Evolutionary conservation across 225 moss, liverwort and hornwort species (phyloP).

Genomic region (Pseudoscleropodium purum): DNA sequence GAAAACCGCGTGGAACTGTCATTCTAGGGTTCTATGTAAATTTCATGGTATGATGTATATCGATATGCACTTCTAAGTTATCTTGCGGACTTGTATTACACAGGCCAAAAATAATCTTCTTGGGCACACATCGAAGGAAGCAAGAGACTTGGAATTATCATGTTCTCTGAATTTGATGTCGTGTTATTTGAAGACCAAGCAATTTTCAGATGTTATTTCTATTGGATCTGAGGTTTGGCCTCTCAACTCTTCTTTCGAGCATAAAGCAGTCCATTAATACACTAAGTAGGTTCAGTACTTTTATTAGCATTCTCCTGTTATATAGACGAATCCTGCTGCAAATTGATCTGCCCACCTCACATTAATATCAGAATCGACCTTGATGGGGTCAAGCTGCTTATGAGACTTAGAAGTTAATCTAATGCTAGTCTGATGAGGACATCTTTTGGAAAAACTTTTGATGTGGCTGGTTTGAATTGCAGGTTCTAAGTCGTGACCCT

Average conservation of each 20-base stretch:
- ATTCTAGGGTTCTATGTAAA: neutral
- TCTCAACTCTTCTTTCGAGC: neutral
- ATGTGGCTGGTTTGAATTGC: neutral
- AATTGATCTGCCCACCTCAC: neutral
- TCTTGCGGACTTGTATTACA: neutral
- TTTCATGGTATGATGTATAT: neutral
- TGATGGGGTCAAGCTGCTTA: neutral
- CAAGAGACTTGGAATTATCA: slow-evolving; percentile 61
- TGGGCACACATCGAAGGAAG: slow-evolving; percentile 50
- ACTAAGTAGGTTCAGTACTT: neutral
- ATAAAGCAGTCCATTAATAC: neutral
- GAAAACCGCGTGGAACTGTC: neutral
- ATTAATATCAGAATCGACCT: neutral
- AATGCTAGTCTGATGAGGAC: neutral
- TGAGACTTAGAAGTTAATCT: neutral
- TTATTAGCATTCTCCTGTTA: neutral
- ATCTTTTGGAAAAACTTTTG: neutral
- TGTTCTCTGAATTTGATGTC: slow-evolving; percentile 96
- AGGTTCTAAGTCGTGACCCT: slow-evolving; percentile 69
- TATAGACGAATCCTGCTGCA: neutral
- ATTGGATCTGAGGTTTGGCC: slow-evolving; percentile 67
- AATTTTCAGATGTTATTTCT: slow-evolving; percentile 57
- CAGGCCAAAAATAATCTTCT: slow-evolving; percentile 82
- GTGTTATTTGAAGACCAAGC: slow-evolving; percentile 77
- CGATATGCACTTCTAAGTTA: neutral